Evolutionary conservation across 495 filamentous ascomycete species (phyloP).

Genomic region (Tuber aestivum): DNA sequence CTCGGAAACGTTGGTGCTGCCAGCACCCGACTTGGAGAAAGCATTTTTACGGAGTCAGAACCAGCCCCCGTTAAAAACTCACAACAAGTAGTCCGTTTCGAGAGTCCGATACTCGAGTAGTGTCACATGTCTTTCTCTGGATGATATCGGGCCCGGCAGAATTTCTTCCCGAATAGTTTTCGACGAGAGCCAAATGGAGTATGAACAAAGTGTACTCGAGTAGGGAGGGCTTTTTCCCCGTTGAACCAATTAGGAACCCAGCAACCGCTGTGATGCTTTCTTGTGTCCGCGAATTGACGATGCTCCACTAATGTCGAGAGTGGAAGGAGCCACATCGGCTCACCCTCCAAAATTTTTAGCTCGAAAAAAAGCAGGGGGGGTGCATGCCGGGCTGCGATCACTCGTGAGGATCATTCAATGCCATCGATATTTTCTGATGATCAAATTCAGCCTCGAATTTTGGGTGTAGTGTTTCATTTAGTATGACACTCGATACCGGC

Average conservation of each 20-base stretch:
- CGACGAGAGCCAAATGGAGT: background rate
- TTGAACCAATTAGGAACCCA: background rate
- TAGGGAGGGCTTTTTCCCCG: background rate
- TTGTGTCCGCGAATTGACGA: background rate
- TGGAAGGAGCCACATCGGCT: background rate
- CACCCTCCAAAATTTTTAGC: background rate
- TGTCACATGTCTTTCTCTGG: background rate
- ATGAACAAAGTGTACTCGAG: background rate
- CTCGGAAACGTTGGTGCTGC: background rate
- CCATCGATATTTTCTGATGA: background rate
- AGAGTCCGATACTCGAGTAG: background rate
- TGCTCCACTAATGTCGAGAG: background rate
- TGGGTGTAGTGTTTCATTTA: background rate
- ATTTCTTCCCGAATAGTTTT: background rate
- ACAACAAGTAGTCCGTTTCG: background rate
- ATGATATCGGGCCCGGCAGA: background rate
- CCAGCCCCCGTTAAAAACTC: background rate
- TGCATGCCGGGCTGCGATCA: background rate
- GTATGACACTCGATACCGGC: background rate
- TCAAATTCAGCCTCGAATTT: background rate
- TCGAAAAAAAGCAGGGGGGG: background rate
- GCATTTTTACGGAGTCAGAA: background rate
- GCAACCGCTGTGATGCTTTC: background rate
- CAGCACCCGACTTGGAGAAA: background rate
- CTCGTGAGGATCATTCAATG: background rate